Base-by-base conservation (phyloP, 1,139 yeast genomes). In the Hansenula lynferdii region DNA sequence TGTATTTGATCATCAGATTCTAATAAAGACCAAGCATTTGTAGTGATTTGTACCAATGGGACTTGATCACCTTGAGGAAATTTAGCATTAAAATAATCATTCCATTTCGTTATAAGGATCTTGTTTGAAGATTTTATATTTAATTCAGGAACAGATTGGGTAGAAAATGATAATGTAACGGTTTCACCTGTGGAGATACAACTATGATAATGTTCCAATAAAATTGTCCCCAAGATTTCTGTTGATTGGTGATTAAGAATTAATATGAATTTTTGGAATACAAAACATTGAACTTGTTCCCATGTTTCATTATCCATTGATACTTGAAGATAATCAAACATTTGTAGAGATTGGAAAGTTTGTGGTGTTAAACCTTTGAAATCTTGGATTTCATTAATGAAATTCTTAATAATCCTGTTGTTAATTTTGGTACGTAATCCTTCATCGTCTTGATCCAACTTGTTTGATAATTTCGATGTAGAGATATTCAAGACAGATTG, bases 11-110 rank as follows among this genome's bases (percentile, higher is more conserved):
- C 33, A 25, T 43, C 35, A 24, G 51, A 43, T 11, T 53, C 51
- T 27, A 67, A 46, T 16, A 68, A 45, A 11, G 53, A 53, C 80
- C 83, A 75, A 1, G 70, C 72, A 43, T 72, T 77, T 1, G 72
- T 63, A 1, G 84, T 72, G 42, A 76, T 57, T 50, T 75, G 78
- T 32, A 61, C 61, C 21, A 73, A 47, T 8, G 75, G 69, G 2
- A 71, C 56, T 1, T 14, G 44, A 4, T 53, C 39, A 37, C 30
- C 49, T 3, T 40, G n/a, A 53, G n/a, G n/a, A 5, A 28, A 27
- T 26, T 46, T 39, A 23, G 36, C 38, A 1, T 47, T 38, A 29
- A 51, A 56, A 50, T 42, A 50, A 37, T 60, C 54, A 40, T 64
- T 51, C 74, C 80, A 75, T 51, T 73, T 72, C 16, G 61, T 51